Base-by-base conservation (phyloP, 495 filamentous ascomycete genomes). In the Penicillium silybi region DNA sequence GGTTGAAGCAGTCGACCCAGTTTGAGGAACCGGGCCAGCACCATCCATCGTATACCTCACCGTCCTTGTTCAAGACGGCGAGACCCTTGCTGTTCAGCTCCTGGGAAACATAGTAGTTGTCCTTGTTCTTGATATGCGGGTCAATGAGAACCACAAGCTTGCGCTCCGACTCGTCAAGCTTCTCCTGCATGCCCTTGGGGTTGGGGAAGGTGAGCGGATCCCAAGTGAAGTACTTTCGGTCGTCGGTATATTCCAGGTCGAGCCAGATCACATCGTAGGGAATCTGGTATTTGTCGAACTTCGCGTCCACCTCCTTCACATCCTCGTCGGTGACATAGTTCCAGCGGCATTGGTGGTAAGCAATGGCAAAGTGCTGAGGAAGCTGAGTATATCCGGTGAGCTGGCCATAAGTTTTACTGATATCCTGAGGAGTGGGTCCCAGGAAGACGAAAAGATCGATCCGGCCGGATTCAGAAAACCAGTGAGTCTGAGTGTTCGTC, bases 181-280 rank as follows among this genome's bases (percentile, higher is more conserved):
- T 88, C 61, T 95, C 81, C 51, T 87, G 81, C 91, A 97, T 98
- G 18, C 81, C 81, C 44, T 86, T 81, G 0, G 93, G 93, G 55
- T 97, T 85, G 4, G 81, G 78, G 70, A 98, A 98, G 17, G 80
- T 89, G 51, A 92, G 76, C 3, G 83, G 78, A 64, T 98, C 93
- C 90, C 90, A 98, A 7, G 90, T 95, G 67, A 98, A 97, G 71
- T 97, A 98, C 70, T 95, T 95, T 68, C 92, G 92, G 66, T 84
- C 90, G 48, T 97, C 88, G 0, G 90, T 91, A 65, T 97, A 97
- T 67, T 97, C 93, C 62, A 98, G 87, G 58, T 98, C 93, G 10
- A 98, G 82, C 93, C 93, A 98, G 54, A 98, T 97, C 41, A 97
- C 89, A 72, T 98, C 93, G 67, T 96, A 98, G 2, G 93, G 93